Evolutionary conservation across 768 basidiomycete species (phyloP).

Genomic region (Tylopilus subfusipes): DNA sequence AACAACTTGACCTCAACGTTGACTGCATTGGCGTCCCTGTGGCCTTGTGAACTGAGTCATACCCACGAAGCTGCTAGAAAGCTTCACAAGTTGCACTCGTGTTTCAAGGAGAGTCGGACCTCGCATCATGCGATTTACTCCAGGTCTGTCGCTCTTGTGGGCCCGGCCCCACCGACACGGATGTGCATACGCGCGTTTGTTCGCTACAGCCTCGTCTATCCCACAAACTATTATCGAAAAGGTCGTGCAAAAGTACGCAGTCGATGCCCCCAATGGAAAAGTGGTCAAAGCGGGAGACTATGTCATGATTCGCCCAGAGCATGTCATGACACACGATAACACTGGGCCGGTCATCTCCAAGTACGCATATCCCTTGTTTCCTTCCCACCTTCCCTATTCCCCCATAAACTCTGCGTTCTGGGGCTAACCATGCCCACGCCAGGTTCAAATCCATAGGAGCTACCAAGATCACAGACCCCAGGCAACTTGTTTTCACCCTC

Average conservation of each 20-base stretch:
- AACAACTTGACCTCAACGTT: too few relatives aligned
- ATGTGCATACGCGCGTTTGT: slow-evolving; percentile 13
- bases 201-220: slow-evolving; percentile 35
- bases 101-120: not conserved
- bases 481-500: slow-evolving; percentile 91
- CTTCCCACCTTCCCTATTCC: not conserved
- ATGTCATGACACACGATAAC: slow-evolving; percentile 99
- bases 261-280: slow-evolving; percentile 79
- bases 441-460: slow-evolving; percentile 97
- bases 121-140: slow-evolving; percentile 12
- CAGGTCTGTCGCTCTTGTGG: slow-evolving; percentile 9
- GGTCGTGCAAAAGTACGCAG: slow-evolving; percentile 94
- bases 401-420: not conserved
- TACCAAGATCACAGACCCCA: slow-evolving; percentile 71
- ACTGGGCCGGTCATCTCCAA: slow-evolving; percentile 98
- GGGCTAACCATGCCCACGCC: not conserved
- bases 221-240: slow-evolving; percentile 96
- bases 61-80: too few relatives aligned
- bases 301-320: slow-evolving; percentile 98
- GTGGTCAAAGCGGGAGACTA: slow-evolving; percentile 93
- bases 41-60: too few relatives aligned
- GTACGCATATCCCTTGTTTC: slow-evolving; percentile 41
- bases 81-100: not conserved
- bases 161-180: not conserved
- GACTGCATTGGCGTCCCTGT: too few relatives aligned